phyloP scores from a whole-genome alignment of 1,139 yeast species.

The Saccharomyces hybrid region DNA sequence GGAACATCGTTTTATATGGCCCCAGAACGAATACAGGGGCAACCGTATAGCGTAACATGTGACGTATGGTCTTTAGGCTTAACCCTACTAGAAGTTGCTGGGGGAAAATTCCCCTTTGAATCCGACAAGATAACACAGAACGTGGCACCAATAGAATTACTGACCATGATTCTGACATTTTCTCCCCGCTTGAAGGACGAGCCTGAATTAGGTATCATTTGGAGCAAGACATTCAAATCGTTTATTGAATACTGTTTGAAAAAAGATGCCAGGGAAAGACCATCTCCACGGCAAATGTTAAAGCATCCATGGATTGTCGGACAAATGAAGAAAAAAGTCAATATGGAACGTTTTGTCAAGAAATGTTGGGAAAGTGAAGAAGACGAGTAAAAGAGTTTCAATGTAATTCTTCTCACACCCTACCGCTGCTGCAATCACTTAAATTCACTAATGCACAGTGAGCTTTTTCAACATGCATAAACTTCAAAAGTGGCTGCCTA shows the following conservation, averaged over 20 bases:
- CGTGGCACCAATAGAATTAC: conserved; percentile 74
- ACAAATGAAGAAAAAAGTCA: conserved; percentile 60
- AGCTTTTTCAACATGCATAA: neutral
- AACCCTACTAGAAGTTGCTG: conserved; percentile 85
- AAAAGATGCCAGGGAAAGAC: conserved; percentile 71
- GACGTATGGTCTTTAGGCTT: conserved; percentile 96
- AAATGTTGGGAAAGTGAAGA: conserved; percentile 59
- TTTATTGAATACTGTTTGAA: conserved; percentile 75
- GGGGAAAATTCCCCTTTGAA: conserved; percentile 70
- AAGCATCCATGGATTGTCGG: conserved; percentile 85
- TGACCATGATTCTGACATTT: conserved; percentile 72
- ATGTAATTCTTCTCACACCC: neutral
- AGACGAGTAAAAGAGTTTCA: neutral
- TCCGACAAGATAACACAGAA: conserved; percentile 32
- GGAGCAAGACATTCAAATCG: conserved; percentile 78
- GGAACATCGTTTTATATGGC: conserved; percentile 98
- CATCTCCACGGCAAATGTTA: conserved; percentile 88
- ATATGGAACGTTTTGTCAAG: conserved; percentile 78
- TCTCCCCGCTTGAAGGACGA: conserved; percentile 74
- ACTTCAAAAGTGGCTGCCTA: neutral
- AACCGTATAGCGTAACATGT: conserved; percentile 86
- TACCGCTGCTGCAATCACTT: neutral
- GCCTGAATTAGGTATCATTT: conserved; percentile 62
- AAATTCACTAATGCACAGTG: neutral
- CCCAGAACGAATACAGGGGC: conserved; percentile 91